A percentile compares a stretch with the other conserved stretches of the same genome.
phyloP scores from a whole-genome alignment of 768 basidiomycete genomes.

The Pleurotus platypus region DNA sequence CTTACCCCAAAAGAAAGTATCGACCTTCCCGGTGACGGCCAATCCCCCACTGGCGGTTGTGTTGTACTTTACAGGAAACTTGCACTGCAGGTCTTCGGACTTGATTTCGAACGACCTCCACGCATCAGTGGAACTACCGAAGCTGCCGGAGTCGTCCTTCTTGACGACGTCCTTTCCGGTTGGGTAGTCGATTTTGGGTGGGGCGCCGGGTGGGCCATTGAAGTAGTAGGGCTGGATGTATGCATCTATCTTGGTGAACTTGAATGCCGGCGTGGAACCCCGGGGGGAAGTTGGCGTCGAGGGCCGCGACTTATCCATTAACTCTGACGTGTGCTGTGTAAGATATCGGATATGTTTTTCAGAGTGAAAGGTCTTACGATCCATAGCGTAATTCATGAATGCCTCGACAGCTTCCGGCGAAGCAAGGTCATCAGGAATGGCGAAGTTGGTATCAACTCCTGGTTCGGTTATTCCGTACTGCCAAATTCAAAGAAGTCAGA shows the following conservation, averaged over 20 bases:
- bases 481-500: not conserved
- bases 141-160: not conserved
- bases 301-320: not conserved
- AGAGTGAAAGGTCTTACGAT: not conserved
- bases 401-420: not conserved
- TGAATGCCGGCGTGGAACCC: not conserved
- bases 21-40: not conserved
- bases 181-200: not conserved
- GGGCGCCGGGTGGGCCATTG: not conserved
- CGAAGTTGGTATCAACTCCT: conserved; percentile 3
- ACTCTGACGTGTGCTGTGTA: not conserved
- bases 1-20: conserved; percentile 1
- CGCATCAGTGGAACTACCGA: not conserved
- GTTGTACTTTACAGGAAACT: not conserved
- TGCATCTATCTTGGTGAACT: not conserved
- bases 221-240: not conserved
- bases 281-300: not conserved
- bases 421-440: conserved; percentile 1
- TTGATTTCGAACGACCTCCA: conserved; percentile 2
- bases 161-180: not conserved
- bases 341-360: not conserved
- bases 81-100: conserved; percentile 1
- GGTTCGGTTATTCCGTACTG: not conserved
- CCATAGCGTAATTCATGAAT: not conserved
- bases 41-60: not conserved